A percentile compares a stretch with the other conserved stretches of the same genome.
Conservation (phyloP, 306 rosid genomes). For the Macrotyloma uniflorum region DNA sequence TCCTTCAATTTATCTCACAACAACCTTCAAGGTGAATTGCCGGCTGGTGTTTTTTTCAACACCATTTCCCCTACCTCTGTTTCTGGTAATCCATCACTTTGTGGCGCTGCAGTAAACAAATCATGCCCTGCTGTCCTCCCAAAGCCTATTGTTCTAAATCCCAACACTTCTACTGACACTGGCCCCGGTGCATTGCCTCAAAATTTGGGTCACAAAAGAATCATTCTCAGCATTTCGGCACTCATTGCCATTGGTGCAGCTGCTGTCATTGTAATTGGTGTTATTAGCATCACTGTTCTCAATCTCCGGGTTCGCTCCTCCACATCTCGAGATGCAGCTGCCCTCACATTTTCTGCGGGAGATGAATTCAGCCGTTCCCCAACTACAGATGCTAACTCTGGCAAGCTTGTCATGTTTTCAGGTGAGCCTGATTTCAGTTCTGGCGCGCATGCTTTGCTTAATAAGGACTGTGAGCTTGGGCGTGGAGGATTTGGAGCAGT, state of each 20-base stretch:
- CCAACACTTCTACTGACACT: slow-evolving; percentile 75
- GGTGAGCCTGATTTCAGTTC: slow-evolving; percentile 97
- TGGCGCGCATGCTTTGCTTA: slow-evolving; percentile 95
- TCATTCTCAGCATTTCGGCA: slow-evolving; percentile 95
- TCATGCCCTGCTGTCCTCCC: slow-evolving; percentile 90
- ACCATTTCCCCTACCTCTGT: slow-evolving; percentile 80
- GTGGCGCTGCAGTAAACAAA: slow-evolving; percentile 84
- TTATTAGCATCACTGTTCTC: slow-evolving; percentile 88
- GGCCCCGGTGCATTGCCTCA: slow-evolving; percentile 56
- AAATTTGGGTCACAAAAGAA: slow-evolving; percentile 69
- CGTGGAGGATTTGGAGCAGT: slow-evolving; percentile 99
- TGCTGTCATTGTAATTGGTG: slow-evolving; percentile 88
- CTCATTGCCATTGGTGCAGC: slow-evolving; percentile 99
- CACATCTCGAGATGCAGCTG: slow-evolving; percentile 57
- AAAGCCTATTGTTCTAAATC: slow-evolving; percentile 95
- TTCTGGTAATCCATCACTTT: slow-evolving; percentile 81
- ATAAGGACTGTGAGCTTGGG: slow-evolving; percentile 98
- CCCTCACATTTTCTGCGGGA: slow-evolving; percentile 76
- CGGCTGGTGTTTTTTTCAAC: slow-evolving; percentile 90
- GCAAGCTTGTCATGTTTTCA: slow-evolving; percentile 98
- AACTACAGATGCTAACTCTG: slow-evolving; percentile 91
- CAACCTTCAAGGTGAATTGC: slow-evolving; percentile 91
- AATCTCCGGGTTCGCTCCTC: slow-evolving; percentile 83
- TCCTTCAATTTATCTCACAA: slow-evolving; percentile 91
- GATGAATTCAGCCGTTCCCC: slow-evolving; percentile 93